Evolutionary conservation across 495 filamentous ascomycete species (phyloP), one percentile per base, ranked within the genome.

Genomic region (Penicillium crystallinum): DNA sequence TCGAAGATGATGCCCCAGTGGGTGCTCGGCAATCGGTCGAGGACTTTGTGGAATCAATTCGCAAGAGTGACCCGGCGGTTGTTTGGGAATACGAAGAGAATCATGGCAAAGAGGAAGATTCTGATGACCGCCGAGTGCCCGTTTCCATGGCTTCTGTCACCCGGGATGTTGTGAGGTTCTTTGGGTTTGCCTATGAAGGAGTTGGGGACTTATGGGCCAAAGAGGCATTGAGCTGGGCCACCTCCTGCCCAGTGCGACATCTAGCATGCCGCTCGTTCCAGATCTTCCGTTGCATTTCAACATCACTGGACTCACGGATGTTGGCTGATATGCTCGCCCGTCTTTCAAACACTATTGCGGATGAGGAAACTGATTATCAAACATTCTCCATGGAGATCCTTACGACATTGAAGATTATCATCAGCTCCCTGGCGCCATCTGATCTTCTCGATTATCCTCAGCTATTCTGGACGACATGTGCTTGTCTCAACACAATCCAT

Each of bases 331-430:
- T 97, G 89, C 81, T 99, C 17, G 90, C 86, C 40, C 78, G 95
- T 21, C 80, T 97, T 21, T 97, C 91, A 3, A 97, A 96, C 68
- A 97, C 91, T 0, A 95, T 99, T 52, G 89, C 93, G 1, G 90
- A 96, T 57, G 89, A 96, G 55, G 88, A 91, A 54, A 75, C 82
- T 0, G 91, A 97, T 68, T 91, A 95, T 43, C 90, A 95, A 58
- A 89, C 90, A 2, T 99, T 97, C 67, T 95, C 95, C 2, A 89
- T 97, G 86, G 93, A 99, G 62, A 96, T 97, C 61, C 74, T 99
- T 22, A 96, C 90, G 1, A 97, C 93, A 0, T 67, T 99, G 38
- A 89, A 91, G 52, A 89, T 90, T 0, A 86, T 97, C 48, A 93
- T 97, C 51, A 80, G 81, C 50, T 89, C 90, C 22, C 74, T 96